phyloP scores from a whole-genome alignment of 306 rosid genomes.

The Neltuma alba region DNA sequence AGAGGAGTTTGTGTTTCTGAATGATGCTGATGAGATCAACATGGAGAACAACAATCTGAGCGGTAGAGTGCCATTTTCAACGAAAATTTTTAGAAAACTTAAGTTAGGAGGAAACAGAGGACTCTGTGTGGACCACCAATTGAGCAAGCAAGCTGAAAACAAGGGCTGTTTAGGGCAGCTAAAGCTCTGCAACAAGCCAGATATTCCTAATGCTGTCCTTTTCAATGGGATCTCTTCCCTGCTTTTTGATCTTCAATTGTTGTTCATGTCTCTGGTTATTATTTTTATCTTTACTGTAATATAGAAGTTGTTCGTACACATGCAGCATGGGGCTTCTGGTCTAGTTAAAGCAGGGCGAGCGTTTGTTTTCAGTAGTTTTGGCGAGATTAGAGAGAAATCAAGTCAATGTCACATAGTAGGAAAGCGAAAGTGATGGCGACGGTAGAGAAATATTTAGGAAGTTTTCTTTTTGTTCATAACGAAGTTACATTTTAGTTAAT shows the following conservation, averaged over 20 bases:
- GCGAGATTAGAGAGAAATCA: slow-evolving; percentile 9
- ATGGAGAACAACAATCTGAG: slow-evolving; percentile 81
- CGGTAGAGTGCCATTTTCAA: slow-evolving; percentile 58
- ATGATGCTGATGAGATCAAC: slow-evolving; percentile 59
- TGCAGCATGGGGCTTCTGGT: slow-evolving; percentile 7
- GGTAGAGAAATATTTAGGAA: background rate
- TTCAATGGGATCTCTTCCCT: slow-evolving; percentile 44
- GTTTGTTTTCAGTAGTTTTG: background rate
- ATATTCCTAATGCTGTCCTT: slow-evolving; percentile 45
- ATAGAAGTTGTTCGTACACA: slow-evolving; percentile 7
- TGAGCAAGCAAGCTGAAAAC: background rate
- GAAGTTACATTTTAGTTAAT: background rate
- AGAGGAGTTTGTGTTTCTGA: slow-evolving; percentile 58
- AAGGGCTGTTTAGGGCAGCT: slow-evolving; percentile 39
- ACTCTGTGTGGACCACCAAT: slow-evolving; percentile 56
- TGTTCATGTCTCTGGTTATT: slow-evolving; percentile 28
- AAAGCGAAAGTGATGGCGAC: slow-evolving; percentile 27
- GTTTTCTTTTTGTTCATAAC: slow-evolving; percentile 17
- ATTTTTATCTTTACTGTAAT: slow-evolving; percentile 38
- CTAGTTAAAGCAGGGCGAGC: slow-evolving; percentile 13
- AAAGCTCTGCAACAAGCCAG: slow-evolving; percentile 47
- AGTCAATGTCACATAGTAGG: slow-evolving; percentile 22
- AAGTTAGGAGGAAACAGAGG: slow-evolving; percentile 67
- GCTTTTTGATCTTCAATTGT: slow-evolving; percentile 42
- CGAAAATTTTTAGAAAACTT: slow-evolving; percentile 42